Evolutionary conservation across 1,284 basidiomycete species (phyloP).

Genomic region (Sanghuangporus sanghuang): DNA sequence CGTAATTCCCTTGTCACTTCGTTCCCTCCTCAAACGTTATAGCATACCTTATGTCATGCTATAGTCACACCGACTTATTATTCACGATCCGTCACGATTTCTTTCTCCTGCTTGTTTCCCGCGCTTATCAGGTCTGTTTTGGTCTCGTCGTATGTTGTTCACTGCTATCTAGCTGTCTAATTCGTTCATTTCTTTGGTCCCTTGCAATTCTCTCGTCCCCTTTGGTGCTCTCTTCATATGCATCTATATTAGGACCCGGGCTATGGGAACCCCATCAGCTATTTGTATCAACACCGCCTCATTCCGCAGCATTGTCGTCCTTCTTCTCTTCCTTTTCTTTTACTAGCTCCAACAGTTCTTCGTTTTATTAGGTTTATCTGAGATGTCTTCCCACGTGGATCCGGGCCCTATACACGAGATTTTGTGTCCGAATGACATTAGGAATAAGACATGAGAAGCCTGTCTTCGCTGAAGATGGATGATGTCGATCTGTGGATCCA

Average conservation of each 20-base stretch:
- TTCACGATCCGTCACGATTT: background rate
- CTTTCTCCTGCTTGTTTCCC: background rate
- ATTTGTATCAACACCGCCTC: background rate
- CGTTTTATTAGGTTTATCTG: no score
- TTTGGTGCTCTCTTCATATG: background rate
- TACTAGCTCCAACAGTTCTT: background rate
- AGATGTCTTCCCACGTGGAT: no score
- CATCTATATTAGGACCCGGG: background rate
- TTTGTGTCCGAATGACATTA: background rate
- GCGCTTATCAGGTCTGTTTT: background rate
- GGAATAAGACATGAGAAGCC: background rate
- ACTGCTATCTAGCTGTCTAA: background rate
- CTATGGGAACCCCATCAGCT: background rate
- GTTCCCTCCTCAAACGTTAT: background rate
- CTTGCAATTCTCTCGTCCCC: background rate
- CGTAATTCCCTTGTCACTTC: background rate
- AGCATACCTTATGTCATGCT: background rate
- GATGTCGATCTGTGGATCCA: background rate
- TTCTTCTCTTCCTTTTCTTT: background rate
- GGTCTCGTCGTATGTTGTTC: background rate
- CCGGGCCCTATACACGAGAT: background rate
- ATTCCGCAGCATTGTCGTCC: background rate
- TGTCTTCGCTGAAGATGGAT: background rate
- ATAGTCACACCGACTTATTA: background rate
- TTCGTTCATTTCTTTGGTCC: background rate